phyloP scores from a whole-genome alignment of 2,329 filamentous ascomycete species.

The Aureobasidium mangrovei region DNA sequence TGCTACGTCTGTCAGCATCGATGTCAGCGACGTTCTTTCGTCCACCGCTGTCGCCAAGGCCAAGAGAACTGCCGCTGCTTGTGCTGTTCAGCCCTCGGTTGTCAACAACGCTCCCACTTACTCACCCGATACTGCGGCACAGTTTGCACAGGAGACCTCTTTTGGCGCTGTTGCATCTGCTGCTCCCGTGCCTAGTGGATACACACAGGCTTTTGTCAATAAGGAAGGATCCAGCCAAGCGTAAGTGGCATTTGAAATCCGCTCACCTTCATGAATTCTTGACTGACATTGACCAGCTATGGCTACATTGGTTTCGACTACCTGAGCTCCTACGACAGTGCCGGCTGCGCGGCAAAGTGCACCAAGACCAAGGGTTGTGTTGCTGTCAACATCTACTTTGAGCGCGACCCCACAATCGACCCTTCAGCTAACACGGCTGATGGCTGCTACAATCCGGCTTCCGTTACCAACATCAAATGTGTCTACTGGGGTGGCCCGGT shows the following conservation, averaged over 20 bases:
- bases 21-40: slow-evolving; percentile 14
- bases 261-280: too few relatives aligned
- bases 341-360: slow-evolving; percentile 10
- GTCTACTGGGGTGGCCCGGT: slow-evolving; percentile 28
- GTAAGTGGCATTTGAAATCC: not conserved
- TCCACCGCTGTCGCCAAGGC: slow-evolving; percentile 14
- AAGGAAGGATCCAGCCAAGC: slow-evolving; percentile 15
- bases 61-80: slow-evolving; percentile 3
- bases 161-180: slow-evolving; percentile 17
- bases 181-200: slow-evolving; percentile 16
- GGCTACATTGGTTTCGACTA: slow-evolving; percentile 14
- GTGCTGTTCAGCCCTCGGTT: slow-evolving; percentile 1
- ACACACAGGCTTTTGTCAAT: slow-evolving; percentile 16
- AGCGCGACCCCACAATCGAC: slow-evolving; percentile 9
- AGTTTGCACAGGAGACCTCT: slow-evolving; percentile 15
- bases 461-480: slow-evolving; percentile 22
- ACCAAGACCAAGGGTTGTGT: slow-evolving; percentile 6
- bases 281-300: slow-evolving; percentile 13
- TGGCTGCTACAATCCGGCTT: slow-evolving; percentile 17
- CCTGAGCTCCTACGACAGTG: slow-evolving; percentile 9
- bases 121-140: slow-evolving; percentile 16
- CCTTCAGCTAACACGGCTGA: slow-evolving; percentile 13
- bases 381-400: slow-evolving; percentile 17
- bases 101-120: slow-evolving; percentile 15
- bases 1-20: slow-evolving; percentile 17